phyloP scores from a whole-genome alignment of 2,329 filamentous ascomycete species.

The Xylaria digitata region DNA sequence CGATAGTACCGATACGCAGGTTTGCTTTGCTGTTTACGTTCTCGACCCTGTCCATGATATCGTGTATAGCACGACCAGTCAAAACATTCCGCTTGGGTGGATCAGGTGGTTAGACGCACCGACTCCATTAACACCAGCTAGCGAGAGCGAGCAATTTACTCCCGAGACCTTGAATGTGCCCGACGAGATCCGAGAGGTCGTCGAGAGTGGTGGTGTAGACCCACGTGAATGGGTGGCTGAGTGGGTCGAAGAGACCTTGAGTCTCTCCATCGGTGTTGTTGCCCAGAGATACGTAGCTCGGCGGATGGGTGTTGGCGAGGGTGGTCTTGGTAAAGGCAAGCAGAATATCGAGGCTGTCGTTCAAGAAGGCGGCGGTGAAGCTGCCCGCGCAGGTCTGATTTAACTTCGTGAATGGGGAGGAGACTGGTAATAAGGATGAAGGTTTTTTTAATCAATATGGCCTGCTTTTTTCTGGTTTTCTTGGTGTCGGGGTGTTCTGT shows the following conservation, averaged over 20 bases:
- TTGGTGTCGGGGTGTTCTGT: conserved; percentile 29
- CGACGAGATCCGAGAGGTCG: conserved; percentile 87
- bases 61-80: conserved; percentile 83
- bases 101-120: conserved; percentile 89
- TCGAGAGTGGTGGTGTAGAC: conserved; percentile 80
- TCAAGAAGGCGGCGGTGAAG: conserved; percentile 68
- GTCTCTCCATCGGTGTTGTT: conserved; percentile 81
- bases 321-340: conserved; percentile 70
- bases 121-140: conserved; percentile 64
- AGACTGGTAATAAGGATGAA: not conserved
- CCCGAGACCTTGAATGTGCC: conserved; percentile 64
- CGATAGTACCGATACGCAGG: conserved; percentile 66
- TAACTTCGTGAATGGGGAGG: conserved; percentile 45
- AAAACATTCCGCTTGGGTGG: conserved; percentile 87
- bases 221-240: conserved; percentile 97
- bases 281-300: conserved; percentile 95
- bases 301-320: conserved; percentile 95
- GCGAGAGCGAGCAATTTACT: conserved; percentile 56
- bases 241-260: conserved; percentile 92
- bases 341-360: conserved; percentile 68
- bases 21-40: conserved; percentile 82
- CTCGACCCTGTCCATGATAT: conserved; percentile 93
- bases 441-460: conserved; percentile 1
- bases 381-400: conserved; percentile 67
- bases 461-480: not conserved